A percentile compares a stretch with the other conserved stretches of the same genome.
These are phyloP conservation scores for Closterium sp. DNA, from an alignment of 139 green algal genomes.

Conservation along the genomic window DNA sequence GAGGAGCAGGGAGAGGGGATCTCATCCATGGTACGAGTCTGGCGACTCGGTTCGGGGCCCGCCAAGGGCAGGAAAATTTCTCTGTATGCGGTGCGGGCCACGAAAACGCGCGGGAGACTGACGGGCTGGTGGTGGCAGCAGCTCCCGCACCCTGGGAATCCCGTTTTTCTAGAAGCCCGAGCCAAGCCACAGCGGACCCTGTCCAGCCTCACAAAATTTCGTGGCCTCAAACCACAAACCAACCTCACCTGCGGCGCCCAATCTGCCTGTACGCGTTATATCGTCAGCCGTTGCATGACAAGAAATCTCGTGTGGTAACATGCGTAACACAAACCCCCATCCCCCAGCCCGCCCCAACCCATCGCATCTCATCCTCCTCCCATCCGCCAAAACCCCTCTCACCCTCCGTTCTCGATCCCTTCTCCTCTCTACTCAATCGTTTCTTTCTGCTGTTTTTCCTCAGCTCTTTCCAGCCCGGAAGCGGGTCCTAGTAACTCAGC, in stretches of 20 bases:
- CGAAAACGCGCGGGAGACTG: no score
- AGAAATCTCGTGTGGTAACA: neutral
- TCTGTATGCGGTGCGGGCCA: no score
- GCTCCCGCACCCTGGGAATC: neutral
- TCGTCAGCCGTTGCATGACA: no score
- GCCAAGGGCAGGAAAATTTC: neutral
- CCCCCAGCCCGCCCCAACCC: no score
- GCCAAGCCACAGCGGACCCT: no score
- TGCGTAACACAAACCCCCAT: neutral
- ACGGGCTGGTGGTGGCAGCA: neutral
- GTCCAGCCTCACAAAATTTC: neutral
- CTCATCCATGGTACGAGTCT: neutral
- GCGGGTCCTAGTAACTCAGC: neutral
- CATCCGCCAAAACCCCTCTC: neutral
- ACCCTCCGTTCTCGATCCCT: neutral
- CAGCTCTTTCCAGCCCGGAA: neutral
- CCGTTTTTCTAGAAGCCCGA: no score
- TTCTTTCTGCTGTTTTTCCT: neutral
- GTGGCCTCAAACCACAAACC: neutral
- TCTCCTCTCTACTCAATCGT: neutral
- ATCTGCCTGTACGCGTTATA: no score
- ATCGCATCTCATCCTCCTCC: neutral
- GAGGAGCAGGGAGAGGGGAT: neutral
- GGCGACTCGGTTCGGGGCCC: no score
- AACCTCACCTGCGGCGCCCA: neutral